Percentiles rank a stretch among this genome's conserved stretches.
These are phyloP conservation scores for Leccinum uliginosum DNA, from an alignment of 768 basidiomycete genomes.

Conservation along the genomic window DNA sequence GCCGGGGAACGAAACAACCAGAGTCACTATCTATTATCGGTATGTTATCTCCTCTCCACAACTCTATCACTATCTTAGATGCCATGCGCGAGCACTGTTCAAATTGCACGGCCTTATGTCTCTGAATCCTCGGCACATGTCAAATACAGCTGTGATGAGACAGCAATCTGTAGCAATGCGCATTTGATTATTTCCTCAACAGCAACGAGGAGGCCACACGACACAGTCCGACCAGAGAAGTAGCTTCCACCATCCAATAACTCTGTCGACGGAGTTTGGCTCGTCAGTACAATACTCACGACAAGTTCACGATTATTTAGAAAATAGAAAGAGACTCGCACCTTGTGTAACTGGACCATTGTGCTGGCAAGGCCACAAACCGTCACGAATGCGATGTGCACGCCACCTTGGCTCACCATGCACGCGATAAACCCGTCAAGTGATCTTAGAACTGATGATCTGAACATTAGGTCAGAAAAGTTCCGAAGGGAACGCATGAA, in stretches of 20 bases:
- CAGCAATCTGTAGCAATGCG: background rate
- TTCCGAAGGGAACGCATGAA: background rate
- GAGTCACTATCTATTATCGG: background rate
- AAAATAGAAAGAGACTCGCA: constrained; percentile 26
- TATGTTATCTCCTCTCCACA: background rate
- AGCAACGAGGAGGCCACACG: background rate
- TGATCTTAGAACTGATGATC: constrained; percentile 22
- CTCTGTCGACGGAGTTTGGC: background rate
- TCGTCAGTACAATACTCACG: background rate
- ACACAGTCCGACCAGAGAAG: background rate
- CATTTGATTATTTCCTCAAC: background rate
- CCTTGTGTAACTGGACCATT: constrained; percentile 35
- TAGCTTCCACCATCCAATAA: constrained; percentile 22
- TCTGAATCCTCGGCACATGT: background rate
- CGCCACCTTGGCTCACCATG: constrained; percentile 33
- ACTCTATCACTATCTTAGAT: background rate
- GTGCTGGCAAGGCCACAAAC: constrained; percentile 38
- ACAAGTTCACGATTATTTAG: too few relatives aligned
- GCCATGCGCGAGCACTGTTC: background rate
- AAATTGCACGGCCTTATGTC: background rate
- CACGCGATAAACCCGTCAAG: constrained; percentile 41
- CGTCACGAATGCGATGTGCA: constrained; percentile 35
- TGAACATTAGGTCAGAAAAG: background rate
- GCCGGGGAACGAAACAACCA: background rate
- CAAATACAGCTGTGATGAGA: background rate